Conservation (phyloP, 208 protist species). For the Trypanosoma platydactyli region DNA sequence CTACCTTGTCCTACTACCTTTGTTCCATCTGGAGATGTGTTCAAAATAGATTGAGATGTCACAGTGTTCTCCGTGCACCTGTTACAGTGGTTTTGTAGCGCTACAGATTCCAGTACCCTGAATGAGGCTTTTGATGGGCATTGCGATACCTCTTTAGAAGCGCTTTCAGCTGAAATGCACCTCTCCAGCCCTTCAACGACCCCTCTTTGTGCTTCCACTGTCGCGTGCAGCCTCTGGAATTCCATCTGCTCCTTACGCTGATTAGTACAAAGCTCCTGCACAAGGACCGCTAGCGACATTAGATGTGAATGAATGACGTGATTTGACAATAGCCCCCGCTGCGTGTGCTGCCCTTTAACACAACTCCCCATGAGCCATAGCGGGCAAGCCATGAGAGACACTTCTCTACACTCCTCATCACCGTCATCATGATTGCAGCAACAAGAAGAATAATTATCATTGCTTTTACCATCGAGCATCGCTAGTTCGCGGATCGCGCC, state of each 20-base stretch:
- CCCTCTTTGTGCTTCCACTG: slow-evolving; percentile 26
- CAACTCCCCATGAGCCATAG: slow-evolving; percentile 39
- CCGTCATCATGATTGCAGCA: neutral
- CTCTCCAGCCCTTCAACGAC: slow-evolving; percentile 12
- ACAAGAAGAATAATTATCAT: neutral
- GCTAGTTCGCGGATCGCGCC: slow-evolving; percentile 7
- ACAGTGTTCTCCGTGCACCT: neutral
- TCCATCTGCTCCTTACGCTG: slow-evolving; percentile 27
- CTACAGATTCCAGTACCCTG: neutral
- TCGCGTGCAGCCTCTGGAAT: slow-evolving; percentile 24
- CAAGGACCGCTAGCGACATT: slow-evolving; percentile 24
- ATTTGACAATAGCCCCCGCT: slow-evolving; percentile 30
- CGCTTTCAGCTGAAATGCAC: neutral
- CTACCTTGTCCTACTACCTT: neutral
- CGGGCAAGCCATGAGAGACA: slow-evolving; percentile 35
- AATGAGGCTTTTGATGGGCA: neutral
- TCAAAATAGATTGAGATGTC: neutral
- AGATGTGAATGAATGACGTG: slow-evolving; percentile 25
- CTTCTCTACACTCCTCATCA: slow-evolving; percentile 10
- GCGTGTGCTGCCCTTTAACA: slow-evolving; percentile 38
- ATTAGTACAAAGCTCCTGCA: slow-evolving; percentile 32
- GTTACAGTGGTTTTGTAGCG: neutral
- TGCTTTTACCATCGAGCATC: neutral
- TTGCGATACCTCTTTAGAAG: neutral
- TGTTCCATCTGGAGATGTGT: neutral